A percentile compares a stretch with the other conserved stretches of the same genome.
These are phyloP conservation scores for Nemania serpens DNA, from an alignment of 2,329 filamentous ascomycete species.

Conservation along the genomic window DNA sequence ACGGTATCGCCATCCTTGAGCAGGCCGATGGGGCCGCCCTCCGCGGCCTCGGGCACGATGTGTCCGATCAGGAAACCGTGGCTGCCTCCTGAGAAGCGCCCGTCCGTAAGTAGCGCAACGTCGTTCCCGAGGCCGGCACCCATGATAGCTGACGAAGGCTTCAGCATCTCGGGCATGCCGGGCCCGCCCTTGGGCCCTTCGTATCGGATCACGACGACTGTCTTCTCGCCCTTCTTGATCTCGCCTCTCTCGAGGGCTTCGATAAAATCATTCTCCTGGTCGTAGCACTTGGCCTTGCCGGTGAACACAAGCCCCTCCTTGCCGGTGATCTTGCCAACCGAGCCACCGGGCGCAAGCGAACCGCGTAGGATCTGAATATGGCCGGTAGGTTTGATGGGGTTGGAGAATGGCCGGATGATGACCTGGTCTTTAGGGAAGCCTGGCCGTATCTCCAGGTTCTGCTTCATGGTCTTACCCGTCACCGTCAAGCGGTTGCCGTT, in stretches of 20 bases:
- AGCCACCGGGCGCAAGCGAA: slow-evolving; percentile 82
- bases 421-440: slow-evolving; percentile 76
- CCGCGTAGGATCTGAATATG: slow-evolving; percentile 89
- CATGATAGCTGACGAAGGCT: slow-evolving; percentile 92
- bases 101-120: slow-evolving; percentile 75
- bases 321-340: slow-evolving; percentile 91
- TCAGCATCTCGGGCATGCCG: slow-evolving; percentile 94
- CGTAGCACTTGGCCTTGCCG: slow-evolving; percentile 80
- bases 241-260: slow-evolving; percentile 74
- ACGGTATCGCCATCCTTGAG: slow-evolving; percentile 82
- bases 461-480: slow-evolving; percentile 85
- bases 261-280: slow-evolving; percentile 83
- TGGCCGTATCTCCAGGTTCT: slow-evolving; percentile 80
- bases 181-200: slow-evolving; percentile 93
- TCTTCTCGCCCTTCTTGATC: slow-evolving; percentile 84
- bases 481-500: slow-evolving; percentile 82
- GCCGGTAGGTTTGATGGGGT: slow-evolving; percentile 85
- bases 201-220: slow-evolving; percentile 89
- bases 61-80: slow-evolving; percentile 89
- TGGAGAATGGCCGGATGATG: slow-evolving; percentile 78
- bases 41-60: slow-evolving; percentile 84
- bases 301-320: slow-evolving; percentile 87
- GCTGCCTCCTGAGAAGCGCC: slow-evolving; percentile 77
- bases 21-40: slow-evolving; percentile 82
- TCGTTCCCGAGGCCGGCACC: slow-evolving; percentile 81